Base-by-base conservation (phyloP, 2,329 filamentous ascomycete species). In the Fusarium albosuccineum region DNA sequence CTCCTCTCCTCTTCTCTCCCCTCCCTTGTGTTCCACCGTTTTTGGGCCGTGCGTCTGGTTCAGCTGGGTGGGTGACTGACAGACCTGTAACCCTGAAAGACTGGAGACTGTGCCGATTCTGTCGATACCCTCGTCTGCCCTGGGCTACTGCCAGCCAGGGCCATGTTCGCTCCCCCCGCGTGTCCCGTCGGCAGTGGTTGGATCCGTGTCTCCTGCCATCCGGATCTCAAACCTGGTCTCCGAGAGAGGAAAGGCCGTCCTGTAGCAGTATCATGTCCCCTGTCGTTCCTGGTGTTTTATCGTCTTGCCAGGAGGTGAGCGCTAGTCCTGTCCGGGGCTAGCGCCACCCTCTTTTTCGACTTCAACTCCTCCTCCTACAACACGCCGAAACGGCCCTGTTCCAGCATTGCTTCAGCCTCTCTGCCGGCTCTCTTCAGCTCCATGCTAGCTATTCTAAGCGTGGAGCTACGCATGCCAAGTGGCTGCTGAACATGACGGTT, bases 391-490 rank as follows among this genome's bases (percentile, higher is more conserved):
- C 82, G 67, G 73, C 74, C 74, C 57, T 80, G 82, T 84, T 80
- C 77, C 82, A 84, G 77, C 71, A 78, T 70, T 83, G 82, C 82
- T 77, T 83, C 82, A 83, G 76, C 71, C 62, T 61, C 54, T 55
- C 41, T 4, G 33, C 62, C 46, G 48, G 62, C 44, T 42, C 33
- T 41, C 16, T 29, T 48, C 42, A 56, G 52, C 57, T 54, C 46
- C 48, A 49, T 57, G 39, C 42, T 42, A 51, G 30, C 44, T 26
- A 42, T 50, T 26, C 36, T 34, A 53, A 53, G 50, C 29, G n/a
- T 34, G n/a, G 6, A 53, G 27, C 40, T 22, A 33, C 29, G 41
- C 54, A 17, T 22, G 30, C 13, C 9, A n/a, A 30, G 5, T 4
- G 17, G 17, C 4, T 13, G 40, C 29, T 14, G 39, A 16, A 16